These are phyloP conservation scores for Suillus tomentosus DNA, from an alignment of 768 basidiomycete species.

Conservation along the genomic window DNA sequence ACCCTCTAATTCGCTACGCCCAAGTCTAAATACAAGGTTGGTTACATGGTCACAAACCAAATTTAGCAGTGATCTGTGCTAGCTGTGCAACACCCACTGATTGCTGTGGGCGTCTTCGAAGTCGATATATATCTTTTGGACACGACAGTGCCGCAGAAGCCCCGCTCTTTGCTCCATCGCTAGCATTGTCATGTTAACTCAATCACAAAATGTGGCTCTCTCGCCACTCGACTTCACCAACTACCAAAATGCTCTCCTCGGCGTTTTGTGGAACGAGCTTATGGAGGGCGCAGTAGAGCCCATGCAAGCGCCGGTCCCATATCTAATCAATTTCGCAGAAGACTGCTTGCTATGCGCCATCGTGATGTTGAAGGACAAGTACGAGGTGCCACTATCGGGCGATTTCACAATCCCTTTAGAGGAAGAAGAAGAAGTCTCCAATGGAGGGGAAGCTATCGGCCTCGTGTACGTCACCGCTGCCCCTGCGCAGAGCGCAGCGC, in stretches of 20 bases:
- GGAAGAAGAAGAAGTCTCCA: background rate
- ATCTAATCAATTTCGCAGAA: slow-evolving; percentile 26
- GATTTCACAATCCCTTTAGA: background rate
- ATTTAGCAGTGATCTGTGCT: slow-evolving; percentile 2
- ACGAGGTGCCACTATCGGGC: accelerated
- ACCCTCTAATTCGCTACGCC: background rate
- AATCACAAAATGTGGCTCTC: background rate
- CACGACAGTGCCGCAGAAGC: background rate
- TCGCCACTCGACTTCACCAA: background rate
- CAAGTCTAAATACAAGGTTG: background rate
- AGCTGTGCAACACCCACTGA: background rate
- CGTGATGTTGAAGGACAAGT: slow-evolving; percentile 16
- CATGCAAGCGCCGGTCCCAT: slow-evolving; percentile 25
- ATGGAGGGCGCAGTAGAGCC: slow-evolving; percentile 29
- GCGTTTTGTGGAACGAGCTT: slow-evolving; percentile 27
- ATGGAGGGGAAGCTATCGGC: slow-evolving; percentile 13
- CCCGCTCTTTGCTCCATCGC: background rate
- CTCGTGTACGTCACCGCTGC: slow-evolving; percentile 31
- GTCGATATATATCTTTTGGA: background rate
- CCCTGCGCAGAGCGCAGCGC: slow-evolving; percentile 22
- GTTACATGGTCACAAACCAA: too few relatives aligned
- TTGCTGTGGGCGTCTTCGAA: slow-evolving; percentile 1
- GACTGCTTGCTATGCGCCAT: slow-evolving; percentile 33
- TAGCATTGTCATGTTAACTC: background rate
- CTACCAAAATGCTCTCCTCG: background rate